Conservation (phyloP, 2,329 filamentous ascomycete genomes). For the Venturia effusa region DNA sequence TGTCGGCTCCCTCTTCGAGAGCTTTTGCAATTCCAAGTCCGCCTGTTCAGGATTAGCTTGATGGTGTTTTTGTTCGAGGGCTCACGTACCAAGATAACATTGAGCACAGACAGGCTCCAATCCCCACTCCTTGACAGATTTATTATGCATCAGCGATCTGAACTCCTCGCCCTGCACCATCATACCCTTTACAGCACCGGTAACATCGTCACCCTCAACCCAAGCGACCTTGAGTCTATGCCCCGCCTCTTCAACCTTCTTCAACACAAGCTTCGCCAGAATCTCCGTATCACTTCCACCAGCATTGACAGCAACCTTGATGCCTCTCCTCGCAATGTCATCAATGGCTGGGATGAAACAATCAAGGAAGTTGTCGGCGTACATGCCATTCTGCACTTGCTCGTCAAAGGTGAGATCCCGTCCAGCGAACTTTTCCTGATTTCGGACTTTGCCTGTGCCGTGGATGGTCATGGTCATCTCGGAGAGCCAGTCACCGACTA, state of each 20-base stretch:
- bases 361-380: conserved; percentile 14
- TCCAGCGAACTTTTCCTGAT: conserved; percentile 7
- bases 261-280: conserved; percentile 6
- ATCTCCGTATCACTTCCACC: conserved; percentile 9
- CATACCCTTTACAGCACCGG: conserved; percentile 12
- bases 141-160: no score
- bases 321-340: conserved; percentile 9
- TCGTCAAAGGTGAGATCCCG: no score
- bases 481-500: conserved; percentile 18
- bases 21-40: conserved; percentile 19
- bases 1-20: conserved; percentile 19
- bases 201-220: conserved; percentile 14
- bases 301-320: conserved; percentile 11
- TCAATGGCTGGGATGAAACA: conserved; percentile 14
- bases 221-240: conserved; percentile 6
- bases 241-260: conserved; percentile 1
- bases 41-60: no score
- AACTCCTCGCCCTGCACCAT: conserved; percentile 12
- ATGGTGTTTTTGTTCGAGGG: no score
- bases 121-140: conserved; percentile 14
- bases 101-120: conserved; percentile 7
- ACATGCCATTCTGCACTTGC: conserved; percentile 8
- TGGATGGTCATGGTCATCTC: conserved; percentile 16
- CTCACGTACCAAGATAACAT: conserved; percentile 13
- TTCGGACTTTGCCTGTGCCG: conserved; percentile 14